These are phyloP conservation scores for Massariosphaeria phaeospora DNA, from an alignment of 495 filamentous ascomycete species.

Conservation along the genomic window DNA sequence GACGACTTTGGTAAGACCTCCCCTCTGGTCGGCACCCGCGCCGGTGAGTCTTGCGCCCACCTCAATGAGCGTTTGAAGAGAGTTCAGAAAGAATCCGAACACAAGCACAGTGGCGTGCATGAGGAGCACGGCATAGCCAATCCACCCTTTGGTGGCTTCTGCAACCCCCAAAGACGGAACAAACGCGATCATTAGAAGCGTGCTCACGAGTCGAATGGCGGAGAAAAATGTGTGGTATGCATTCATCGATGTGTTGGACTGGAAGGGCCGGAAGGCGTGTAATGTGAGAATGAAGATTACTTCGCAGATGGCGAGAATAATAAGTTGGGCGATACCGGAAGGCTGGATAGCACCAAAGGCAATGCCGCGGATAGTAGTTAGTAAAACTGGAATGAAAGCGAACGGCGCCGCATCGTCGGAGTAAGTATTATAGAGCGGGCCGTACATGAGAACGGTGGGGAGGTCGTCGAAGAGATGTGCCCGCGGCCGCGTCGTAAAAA, in stretches of 20 bases:
- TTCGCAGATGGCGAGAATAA: conserved; percentile 89
- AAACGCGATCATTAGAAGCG: conserved; percentile 83
- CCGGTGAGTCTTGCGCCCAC: conserved; percentile 74
- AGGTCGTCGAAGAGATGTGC: conserved; percentile 89
- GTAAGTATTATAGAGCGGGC: conserved; percentile 97
- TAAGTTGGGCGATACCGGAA: conserved; percentile 85
- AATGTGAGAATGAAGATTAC: conserved; percentile 84
- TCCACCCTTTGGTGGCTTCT: conserved; percentile 80
- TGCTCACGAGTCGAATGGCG: conserved; percentile 66
- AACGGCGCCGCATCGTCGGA: conserved; percentile 83
- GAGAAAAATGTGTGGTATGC: conserved; percentile 85
- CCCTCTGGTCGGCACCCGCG: conserved; percentile 74
- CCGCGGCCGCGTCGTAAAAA: conserved; percentile 73
- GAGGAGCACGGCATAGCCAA: conserved; percentile 86
- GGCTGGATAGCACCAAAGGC: conserved; percentile 90
- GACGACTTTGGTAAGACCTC: conserved; percentile 76
- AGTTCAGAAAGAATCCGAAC: conserved; percentile 91
- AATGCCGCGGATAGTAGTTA: conserved; percentile 80
- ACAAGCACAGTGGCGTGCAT: conserved; percentile 82
- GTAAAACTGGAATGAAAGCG: conserved; percentile 74
- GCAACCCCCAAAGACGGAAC: conserved; percentile 72
- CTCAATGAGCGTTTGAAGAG: conserved; percentile 83
- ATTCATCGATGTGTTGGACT: conserved; percentile 95
- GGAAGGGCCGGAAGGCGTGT: conserved; percentile 84
- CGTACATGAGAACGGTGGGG: conserved; percentile 81